Percentiles rank a stretch among this genome's conserved stretches.
These are phyloP conservation scores for Colletotrichum trifolii DNA, from an alignment of 2,329 filamentous ascomycete genomes.

Conservation along the genomic window DNA sequence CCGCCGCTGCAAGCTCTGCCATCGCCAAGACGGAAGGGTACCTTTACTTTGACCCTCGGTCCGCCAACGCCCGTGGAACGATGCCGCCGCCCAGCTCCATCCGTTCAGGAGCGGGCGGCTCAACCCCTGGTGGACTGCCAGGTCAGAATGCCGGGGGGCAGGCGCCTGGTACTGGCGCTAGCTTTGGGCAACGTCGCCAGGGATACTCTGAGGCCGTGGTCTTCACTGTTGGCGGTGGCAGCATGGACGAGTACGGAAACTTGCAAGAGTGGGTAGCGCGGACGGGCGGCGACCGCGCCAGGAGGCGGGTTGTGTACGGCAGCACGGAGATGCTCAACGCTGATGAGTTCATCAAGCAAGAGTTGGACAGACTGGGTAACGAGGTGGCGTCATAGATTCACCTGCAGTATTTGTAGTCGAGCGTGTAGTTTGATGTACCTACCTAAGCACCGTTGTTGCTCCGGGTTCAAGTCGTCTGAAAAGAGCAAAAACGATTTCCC, in stretches of 20 bases:
- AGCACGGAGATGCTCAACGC: conserved; percentile 86
- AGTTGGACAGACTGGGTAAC: conserved; percentile 70
- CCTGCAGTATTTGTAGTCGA: too few relatives aligned
- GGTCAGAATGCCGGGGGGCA: conserved; percentile 56
- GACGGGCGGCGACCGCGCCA: conserved; percentile 73
- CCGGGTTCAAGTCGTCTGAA: neutral
- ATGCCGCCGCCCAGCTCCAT: conserved; percentile 82
- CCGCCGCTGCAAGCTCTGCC: conserved; percentile 87
- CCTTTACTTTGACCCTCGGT: conserved; percentile 95
- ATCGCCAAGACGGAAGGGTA: conserved; percentile 97
- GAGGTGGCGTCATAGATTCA: conserved; percentile 56
- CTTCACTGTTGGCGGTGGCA: conserved; percentile 95
- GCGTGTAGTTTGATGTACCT: neutral
- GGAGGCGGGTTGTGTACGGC: conserved; percentile 90
- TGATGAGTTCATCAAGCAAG: conserved; percentile 71
- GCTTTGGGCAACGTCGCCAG: conserved; percentile 89
- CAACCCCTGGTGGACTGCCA: conserved; percentile 59
- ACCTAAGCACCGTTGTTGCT: neutral
- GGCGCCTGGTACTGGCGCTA: conserved; percentile 76
- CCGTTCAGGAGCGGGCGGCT: conserved; percentile 55
- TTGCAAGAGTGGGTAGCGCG: conserved; percentile 94
- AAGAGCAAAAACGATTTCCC: conserved; percentile 27
- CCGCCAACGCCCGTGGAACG: conserved; percentile 90
- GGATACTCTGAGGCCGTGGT: conserved; percentile 91
- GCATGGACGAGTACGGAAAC: conserved; percentile 99